Evolutionary conservation across 208 protist genomes (phyloP).

Genomic region (Novymonas esmeraldas): DNA sequence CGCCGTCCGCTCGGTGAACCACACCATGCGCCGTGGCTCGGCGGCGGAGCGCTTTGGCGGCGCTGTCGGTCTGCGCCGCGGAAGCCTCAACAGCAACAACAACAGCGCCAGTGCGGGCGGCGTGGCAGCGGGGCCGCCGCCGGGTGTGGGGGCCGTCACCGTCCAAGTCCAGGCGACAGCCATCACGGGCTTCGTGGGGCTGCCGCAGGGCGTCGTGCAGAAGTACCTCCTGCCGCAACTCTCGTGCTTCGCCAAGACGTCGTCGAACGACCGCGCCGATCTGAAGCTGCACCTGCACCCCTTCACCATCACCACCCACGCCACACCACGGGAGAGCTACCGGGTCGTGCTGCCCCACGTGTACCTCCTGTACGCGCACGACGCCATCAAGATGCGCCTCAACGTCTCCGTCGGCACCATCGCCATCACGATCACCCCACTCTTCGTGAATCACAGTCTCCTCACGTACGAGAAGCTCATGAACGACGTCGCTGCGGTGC

Average conservation of each 20-base stretch:
- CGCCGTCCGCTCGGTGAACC: slow-evolving; percentile 22
- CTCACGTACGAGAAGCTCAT: slow-evolving; percentile 69
- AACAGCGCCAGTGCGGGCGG: not conserved
- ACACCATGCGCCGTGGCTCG: slow-evolving; percentile 13
- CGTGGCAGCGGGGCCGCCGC: not conserved
- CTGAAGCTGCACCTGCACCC: slow-evolving; percentile 80
- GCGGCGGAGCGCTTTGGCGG: not conserved
- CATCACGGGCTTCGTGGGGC: slow-evolving; percentile 48
- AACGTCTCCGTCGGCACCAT: slow-evolving; percentile 71
- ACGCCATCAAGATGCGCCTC: slow-evolving; percentile 53
- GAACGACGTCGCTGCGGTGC: slow-evolving; percentile 33
- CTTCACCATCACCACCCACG: slow-evolving; percentile 59
- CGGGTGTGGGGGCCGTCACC: slow-evolving; percentile 26
- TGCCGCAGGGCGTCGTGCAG: slow-evolving; percentile 61
- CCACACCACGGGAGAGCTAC: slow-evolving; percentile 41
- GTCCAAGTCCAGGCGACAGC: slow-evolving; percentile 60
- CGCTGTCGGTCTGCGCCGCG: not conserved
- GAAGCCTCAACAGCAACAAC: not conserved
- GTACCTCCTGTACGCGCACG: slow-evolving; percentile 71
- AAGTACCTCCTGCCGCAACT: slow-evolving; percentile 64
- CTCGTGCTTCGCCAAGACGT: slow-evolving; percentile 61
- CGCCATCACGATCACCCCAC: slow-evolving; percentile 75
- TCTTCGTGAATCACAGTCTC: slow-evolving; percentile 79
- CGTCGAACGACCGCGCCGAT: slow-evolving; percentile 57
- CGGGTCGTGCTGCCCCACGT: slow-evolving; percentile 68